phyloP scores from a whole-genome alignment of 106 monocot genomes.

The Cymbidium sinense region DNA sequence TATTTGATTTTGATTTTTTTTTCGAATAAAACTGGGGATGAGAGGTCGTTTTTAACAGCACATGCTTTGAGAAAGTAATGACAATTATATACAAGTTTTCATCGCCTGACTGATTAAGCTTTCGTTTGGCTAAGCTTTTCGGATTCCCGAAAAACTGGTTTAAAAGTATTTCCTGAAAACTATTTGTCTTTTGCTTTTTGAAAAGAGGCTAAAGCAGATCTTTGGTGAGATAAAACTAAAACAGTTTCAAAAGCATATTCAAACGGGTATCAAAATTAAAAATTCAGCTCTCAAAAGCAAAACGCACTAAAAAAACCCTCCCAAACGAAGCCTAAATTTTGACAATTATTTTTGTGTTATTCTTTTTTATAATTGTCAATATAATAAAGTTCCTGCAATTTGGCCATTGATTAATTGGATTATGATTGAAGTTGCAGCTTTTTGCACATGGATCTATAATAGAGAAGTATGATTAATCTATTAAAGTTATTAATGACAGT shows the following conservation, averaged over 20 bases:
- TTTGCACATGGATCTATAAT: not conserved
- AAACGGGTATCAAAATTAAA: too few relatives aligned
- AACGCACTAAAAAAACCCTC: too few relatives aligned
- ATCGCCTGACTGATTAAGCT: not conserved
- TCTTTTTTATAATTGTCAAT: not conserved
- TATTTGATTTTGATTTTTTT: not conserved
- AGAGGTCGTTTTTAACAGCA: not conserved
- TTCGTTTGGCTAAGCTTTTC: too few relatives aligned
- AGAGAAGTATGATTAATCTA: not conserved
- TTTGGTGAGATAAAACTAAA: too few relatives aligned
- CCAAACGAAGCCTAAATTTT: too few relatives aligned
- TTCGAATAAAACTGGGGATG: not conserved
- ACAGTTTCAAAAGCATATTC: too few relatives aligned
- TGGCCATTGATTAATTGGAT: conserved; percentile 1
- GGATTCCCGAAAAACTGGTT: too few relatives aligned
- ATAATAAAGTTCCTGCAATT: not conserved
- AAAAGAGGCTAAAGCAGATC: too few relatives aligned
- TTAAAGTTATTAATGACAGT: not conserved
- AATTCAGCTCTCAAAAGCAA: too few relatives aligned
- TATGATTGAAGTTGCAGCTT: conserved; percentile 1
- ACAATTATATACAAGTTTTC: too few relatives aligned
- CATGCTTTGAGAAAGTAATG: not conserved
- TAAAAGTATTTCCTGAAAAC: too few relatives aligned
- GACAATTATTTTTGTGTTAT: not conserved
- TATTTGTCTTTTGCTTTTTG: too few relatives aligned